Percentiles rank a stretch among this genome's conserved stretches.
Conservation (phyloP, 495 filamentous ascomycete genomes). For the Cercophora sp. region DNA sequence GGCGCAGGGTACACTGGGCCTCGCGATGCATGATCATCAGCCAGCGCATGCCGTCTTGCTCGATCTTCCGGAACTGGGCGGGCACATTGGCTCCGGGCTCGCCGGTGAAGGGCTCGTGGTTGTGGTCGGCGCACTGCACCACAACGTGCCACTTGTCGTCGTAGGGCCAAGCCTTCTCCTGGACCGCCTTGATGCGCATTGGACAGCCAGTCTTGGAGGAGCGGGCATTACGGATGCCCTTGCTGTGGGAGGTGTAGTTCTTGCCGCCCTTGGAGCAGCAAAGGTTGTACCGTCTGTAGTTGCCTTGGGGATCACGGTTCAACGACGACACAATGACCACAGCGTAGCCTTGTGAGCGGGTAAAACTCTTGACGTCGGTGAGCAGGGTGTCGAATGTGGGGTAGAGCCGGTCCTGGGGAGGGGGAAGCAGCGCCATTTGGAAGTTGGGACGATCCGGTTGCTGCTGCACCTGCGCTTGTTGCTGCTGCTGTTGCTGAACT, state of each 20-base stretch:
- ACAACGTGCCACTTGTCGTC: conserved; percentile 36
- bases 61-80: conserved; percentile 36
- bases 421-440: conserved; percentile 31
- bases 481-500: conserved; percentile 12
- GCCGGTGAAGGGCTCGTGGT: conserved; percentile 34
- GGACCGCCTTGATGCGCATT: conserved; percentile 33
- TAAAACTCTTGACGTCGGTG: conserved; percentile 27
- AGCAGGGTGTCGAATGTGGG: conserved; percentile 24
- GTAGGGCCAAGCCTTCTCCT: conserved; percentile 32
- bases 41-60: conserved; percentile 30
- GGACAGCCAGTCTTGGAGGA: conserved; percentile 35
- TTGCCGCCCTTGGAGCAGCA: conserved; percentile 36
- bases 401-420: conserved; percentile 32
- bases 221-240: conserved; percentile 25
- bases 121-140: conserved; percentile 34
- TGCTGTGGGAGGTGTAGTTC: conserved; percentile 29
- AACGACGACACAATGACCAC: conserved; percentile 30
- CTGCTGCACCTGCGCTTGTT: conserved; percentile 15
- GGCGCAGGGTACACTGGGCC: conserved; percentile 28
- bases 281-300: conserved; percentile 35
- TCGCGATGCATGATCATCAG: conserved; percentile 37
- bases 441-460: conserved; percentile 25
- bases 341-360: conserved; percentile 32
- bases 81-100: conserved; percentile 28
- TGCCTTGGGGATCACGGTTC: conserved; percentile 29